A percentile compares a stretch with the other conserved stretches of the same genome.
Conservation (phyloP, 106 monocot species). For the Allium cepa region DNA sequence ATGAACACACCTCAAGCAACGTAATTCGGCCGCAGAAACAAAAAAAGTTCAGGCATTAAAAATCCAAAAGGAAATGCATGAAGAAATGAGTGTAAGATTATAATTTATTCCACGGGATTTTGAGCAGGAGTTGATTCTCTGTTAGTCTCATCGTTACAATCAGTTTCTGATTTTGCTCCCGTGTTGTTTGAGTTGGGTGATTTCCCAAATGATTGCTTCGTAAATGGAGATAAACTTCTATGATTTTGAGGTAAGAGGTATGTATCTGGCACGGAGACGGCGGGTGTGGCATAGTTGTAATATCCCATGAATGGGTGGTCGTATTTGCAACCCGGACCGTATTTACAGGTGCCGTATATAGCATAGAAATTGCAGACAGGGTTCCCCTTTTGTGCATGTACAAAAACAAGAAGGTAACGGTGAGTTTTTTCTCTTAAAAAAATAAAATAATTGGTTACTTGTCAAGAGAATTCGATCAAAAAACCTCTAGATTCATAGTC, state of each 20-base stretch:
- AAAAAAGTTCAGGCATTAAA: too few relatives aligned
- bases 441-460: background rate
- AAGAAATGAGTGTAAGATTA: too few relatives aligned
- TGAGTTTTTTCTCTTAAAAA: too few relatives aligned
- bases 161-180: background rate
- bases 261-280: conserved; percentile 17
- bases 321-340: conserved; percentile 60
- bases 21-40: too few relatives aligned
- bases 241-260: conserved; percentile 20
- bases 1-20: too few relatives aligned
- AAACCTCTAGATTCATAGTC: too few relatives aligned
- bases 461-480: too few relatives aligned
- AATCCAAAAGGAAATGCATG: too few relatives aligned
- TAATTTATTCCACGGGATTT: too few relatives aligned
- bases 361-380: conserved; percentile 43
- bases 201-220: background rate
- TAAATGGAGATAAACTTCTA: conserved; percentile 10
- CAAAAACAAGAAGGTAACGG: too few relatives aligned
- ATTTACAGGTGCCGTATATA: conserved; percentile 49
- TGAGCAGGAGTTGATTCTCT: background rate
- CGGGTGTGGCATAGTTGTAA: conserved; percentile 28
- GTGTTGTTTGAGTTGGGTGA: background rate
- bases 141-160: background rate
- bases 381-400: conserved; percentile 26
- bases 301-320: conserved; percentile 56